Conservation (phyloP, 768 basidiomycete species). For the Tricholoma saponaceum region DNA sequence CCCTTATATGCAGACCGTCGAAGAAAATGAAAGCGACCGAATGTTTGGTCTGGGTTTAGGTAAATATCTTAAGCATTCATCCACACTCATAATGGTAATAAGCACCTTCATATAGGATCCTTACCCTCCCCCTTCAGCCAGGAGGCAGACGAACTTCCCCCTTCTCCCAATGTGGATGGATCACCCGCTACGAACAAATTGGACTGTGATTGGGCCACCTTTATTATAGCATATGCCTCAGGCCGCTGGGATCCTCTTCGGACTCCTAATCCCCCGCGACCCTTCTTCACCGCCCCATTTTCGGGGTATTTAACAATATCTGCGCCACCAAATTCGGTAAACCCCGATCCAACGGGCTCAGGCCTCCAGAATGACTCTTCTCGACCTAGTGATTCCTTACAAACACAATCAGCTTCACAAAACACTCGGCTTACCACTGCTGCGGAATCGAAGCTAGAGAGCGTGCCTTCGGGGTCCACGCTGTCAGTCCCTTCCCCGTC, state of each 20-base stretch:
- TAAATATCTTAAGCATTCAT: conserved; percentile 8
- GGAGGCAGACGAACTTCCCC: conserved; percentile 5
- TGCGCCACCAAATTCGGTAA: conserved; percentile 1
- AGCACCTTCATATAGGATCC: conserved; percentile 7
- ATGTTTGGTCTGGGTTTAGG: conserved; percentile 11
- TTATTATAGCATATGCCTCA: conserved; percentile 69
- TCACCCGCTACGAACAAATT: conserved; percentile 10
- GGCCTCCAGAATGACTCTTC: not conserved
- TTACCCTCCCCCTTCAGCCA: conserved; percentile 18
- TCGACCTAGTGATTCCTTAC: not conserved
- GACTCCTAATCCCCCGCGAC: conserved; percentile 55
- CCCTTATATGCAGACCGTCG: conserved; percentile 19
- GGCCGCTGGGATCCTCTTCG: conserved; percentile 80
- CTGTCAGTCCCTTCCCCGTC: conserved; percentile 10
- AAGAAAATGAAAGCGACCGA: conserved; percentile 20
- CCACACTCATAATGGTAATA: not conserved
- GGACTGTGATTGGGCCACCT: conserved; percentile 66
- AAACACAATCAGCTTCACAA: not conserved
- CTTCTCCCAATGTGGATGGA: not conserved
- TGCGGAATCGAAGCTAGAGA: not conserved
- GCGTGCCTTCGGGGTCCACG: conserved; percentile 6
- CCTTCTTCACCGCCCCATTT: conserved; percentile 2
- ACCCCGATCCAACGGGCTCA: not conserved
- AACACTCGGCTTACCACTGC: not conserved
- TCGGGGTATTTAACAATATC: not conserved